Base-by-base conservation (phyloP, 441 rosid genomes). In the Capsella rubella region DNA sequence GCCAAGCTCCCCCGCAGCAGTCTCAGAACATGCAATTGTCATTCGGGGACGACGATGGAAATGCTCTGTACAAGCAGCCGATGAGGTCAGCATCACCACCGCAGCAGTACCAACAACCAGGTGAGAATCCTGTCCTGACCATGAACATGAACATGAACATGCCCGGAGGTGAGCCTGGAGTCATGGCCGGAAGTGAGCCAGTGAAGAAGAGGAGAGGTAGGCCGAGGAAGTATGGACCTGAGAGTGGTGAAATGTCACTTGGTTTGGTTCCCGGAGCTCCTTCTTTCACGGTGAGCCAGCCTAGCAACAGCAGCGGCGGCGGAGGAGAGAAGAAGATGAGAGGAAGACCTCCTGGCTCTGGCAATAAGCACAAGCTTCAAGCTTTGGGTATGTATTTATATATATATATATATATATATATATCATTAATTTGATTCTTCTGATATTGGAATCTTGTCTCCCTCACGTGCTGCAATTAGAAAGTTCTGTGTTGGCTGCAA, bases 191-290 rank as follows among this genome's bases (percentile, higher is more conserved):
- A 6, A 75, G 70, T 64, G 91, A 85, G 51, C 74, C 79, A 0
- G 35, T 84, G 80, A 91, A 85, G 86, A 89, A 68, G 80, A 90
- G 83, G 84, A 81, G 96, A 72, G 98, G 98, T 8, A 85, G 97
- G 65, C 98, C 96, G 7, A 89, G 96, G 77, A 94, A 87, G 81
- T 90, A 94, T 51, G 92, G 85, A 11, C 92, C 96, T 3, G 93
- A 85, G 18, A 86, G 87, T 47, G 69, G 83, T 51, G 79, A 37
- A 16, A 81, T 86, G 82, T 75, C 92, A 1, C 45, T 89, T 75
- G 86, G 80, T 64, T 69, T 87, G 28, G 71, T 42, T 2, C 72
- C 90, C 9, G 71, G 80, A 15, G 60, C 82, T 16, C 66, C 87
- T 25, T 68, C 82, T 3, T 27, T 81, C 55, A 42, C 73, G 21